These are phyloP conservation scores for Colletotrichum sp. DNA, from an alignment of 2,329 filamentous ascomycete genomes.

Conservation along the genomic window DNA sequence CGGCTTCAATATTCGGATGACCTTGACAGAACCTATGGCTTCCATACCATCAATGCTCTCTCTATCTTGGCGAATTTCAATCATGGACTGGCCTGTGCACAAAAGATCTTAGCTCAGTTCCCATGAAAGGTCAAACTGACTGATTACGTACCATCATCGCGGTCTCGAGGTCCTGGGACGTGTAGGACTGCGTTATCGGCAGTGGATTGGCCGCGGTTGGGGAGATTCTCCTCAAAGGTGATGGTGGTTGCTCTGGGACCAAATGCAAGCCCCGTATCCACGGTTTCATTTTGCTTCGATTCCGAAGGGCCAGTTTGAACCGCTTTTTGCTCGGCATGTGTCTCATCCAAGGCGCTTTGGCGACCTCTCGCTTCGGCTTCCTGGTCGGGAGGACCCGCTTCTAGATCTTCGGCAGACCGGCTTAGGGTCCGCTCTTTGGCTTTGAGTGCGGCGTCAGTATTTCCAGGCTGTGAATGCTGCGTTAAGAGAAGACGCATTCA, in stretches of 20 bases:
- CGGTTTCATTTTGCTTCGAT: not conserved
- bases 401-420: not conserved
- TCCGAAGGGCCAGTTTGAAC: not conserved
- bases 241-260: not conserved
- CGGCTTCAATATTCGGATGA: not conserved
- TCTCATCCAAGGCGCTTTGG: not conserved
- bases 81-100: not conserved
- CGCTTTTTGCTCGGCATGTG: not conserved
- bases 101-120: not conserved
- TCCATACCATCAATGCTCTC: not conserved
- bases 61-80: not conserved
- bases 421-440: not conserved
- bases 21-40: not conserved
- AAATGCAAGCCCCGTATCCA: not conserved
- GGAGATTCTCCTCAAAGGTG: not conserved
- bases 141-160: slow-evolving; percentile 28
- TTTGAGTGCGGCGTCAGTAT: not conserved
- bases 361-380: not conserved
- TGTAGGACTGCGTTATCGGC: slow-evolving; percentile 24
- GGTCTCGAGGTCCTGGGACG: slow-evolving; percentile 36
- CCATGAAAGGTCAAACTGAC: not conserved
- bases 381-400: not conserved
- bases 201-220: not conserved
- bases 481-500: not conserved
- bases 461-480: not conserved